Base-by-base conservation (phyloP, 2,329 filamentous ascomycete species). In the Colletotrichum incanum region DNA sequence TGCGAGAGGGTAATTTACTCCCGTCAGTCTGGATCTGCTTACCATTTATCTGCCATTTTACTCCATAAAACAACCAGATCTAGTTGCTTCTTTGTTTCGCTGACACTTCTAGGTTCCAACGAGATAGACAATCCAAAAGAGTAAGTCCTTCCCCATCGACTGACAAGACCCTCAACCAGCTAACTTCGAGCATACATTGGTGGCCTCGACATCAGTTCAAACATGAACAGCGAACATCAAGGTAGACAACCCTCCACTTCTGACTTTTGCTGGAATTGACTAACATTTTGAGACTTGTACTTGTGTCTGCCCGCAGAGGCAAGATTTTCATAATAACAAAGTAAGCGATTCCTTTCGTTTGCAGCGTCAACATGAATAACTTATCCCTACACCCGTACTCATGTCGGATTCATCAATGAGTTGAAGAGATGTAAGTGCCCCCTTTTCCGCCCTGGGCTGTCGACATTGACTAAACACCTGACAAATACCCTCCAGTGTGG, bases 1-100 rank as follows among this genome's bases (percentile, higher is more conserved):
- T 55, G 39, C 37, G 49, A 37, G 61, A 64, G 37, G 61, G 49
- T 64, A 20, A 45, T 64, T 55, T 45, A 64, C 61, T 55, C 37
- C 49, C 8, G 37, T 11, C 54, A 34, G 12, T 45, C 11, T 50
- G 28, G n/a, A 55, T 64, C 20, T 23, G 31, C 20, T n/a, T 18
- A 16, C 7, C 1, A 23, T 26, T 5, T 54, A 43, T 45, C 18
- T 14, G n/a, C 37, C 20, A 43, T 61, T 5, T 61, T 28, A 34
- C 4, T 20, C 12, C 20, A 2, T 47, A n/a, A n/a, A 6, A 47
- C 3, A n/a, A 26, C 47, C n/a, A 23, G n/a, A 49, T 23, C n/a
- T 49, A 49, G n/a, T 3, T 49, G 20, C 43, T 5, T 0, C 3
- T 20, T 20, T 34, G 6, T 31, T 31, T 20, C 34, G 26, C 39